These are phyloP conservation scores for Russula foetens DNA, from an alignment of 768 basidiomycete genomes.

Conservation along the genomic window DNA sequence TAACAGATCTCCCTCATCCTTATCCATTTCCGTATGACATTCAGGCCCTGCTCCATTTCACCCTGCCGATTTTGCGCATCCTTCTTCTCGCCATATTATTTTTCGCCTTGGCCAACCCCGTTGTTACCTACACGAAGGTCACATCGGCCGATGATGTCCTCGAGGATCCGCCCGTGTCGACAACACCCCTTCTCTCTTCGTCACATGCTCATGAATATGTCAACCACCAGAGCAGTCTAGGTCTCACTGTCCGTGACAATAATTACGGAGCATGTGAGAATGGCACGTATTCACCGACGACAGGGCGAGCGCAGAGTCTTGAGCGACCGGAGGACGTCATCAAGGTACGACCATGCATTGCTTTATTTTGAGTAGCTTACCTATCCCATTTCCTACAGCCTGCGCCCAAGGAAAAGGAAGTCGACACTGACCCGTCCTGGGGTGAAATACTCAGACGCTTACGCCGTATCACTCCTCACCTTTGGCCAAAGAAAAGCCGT, in stretches of 20 bases:
- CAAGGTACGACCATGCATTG: slow-evolving; percentile 7
- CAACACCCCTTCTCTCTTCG: slow-evolving; percentile 50
- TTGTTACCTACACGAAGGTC: slow-evolving; percentile 52
- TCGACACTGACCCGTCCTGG: slow-evolving; percentile 62
- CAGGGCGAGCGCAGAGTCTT: slow-evolving; percentile 41
- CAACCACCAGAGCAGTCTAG: slow-evolving; percentile 44
- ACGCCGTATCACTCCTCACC: slow-evolving; percentile 60
- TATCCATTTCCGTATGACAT: slow-evolving; percentile 26
- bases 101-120: slow-evolving; percentile 53
- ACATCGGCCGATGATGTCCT: slow-evolving; percentile 32
- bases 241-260: slow-evolving; percentile 39
- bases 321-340: slow-evolving; percentile 27
- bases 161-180: slow-evolving; percentile 32
- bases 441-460: slow-evolving; percentile 58
- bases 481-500: slow-evolving; percentile 69
- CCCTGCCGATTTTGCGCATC: slow-evolving; percentile 57
- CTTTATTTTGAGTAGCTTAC: slow-evolving; percentile 13
- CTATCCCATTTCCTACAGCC: slow-evolving; percentile 15
- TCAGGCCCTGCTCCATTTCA: slow-evolving; percentile 38
- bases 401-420: slow-evolving; percentile 36
- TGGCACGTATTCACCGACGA: slow-evolving; percentile 36
- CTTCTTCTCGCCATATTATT: slow-evolving; percentile 55
- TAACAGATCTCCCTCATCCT: slow-evolving; percentile 12
- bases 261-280: slow-evolving; percentile 74
- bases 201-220: slow-evolving; percentile 40